Percentiles rank a stretch among this genome's conserved stretches.
Conservation (phyloP, 192 early-diverging fungal genomes). For the Chytriomyces hyalinus region DNA sequence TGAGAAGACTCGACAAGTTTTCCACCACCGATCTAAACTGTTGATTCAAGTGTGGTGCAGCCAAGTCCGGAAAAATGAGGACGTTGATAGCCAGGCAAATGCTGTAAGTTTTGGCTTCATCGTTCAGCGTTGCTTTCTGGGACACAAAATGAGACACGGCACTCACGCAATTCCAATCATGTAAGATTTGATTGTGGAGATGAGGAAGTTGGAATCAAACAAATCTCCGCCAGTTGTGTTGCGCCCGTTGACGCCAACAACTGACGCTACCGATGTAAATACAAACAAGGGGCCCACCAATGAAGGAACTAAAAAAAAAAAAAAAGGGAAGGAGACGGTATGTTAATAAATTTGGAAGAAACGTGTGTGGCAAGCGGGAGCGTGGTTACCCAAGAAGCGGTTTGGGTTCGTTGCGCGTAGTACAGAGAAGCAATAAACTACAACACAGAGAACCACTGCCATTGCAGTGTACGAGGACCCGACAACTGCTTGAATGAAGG, state of each 20-base stretch:
- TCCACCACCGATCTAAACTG: not conserved
- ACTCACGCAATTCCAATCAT: constrained; percentile 25
- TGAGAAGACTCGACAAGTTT: not conserved
- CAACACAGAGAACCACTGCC: constrained; percentile 24
- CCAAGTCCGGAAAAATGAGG: constrained; percentile 23
- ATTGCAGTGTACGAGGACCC: constrained; percentile 1
- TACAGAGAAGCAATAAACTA: constrained; percentile 24
- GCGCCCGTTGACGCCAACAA: constrained; percentile 1
- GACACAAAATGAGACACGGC: not conserved
- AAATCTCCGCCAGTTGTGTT: constrained; percentile 3
- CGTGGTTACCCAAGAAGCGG: constrained; percentile 21
- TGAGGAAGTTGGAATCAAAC: constrained; percentile 18
- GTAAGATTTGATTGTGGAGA: not conserved
- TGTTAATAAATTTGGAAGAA: not conserved
- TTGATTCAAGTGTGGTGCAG: constrained; percentile 13
- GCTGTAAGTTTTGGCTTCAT: not conserved
- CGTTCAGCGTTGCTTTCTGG: not conserved
- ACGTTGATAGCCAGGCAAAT: constrained; percentile 19
- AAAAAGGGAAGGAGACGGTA: not conserved
- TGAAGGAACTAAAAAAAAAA: constrained; percentile 7
- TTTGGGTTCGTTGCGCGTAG: constrained; percentile 18
- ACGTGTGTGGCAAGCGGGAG: not conserved
- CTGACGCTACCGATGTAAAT: constrained; percentile 3
- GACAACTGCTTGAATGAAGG: constrained; percentile 15
- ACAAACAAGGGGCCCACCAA: constrained; percentile 14